Evolutionary conservation across 306 rosid genomes (phyloP).

Genomic region (Sicyos baderoa): DNA sequence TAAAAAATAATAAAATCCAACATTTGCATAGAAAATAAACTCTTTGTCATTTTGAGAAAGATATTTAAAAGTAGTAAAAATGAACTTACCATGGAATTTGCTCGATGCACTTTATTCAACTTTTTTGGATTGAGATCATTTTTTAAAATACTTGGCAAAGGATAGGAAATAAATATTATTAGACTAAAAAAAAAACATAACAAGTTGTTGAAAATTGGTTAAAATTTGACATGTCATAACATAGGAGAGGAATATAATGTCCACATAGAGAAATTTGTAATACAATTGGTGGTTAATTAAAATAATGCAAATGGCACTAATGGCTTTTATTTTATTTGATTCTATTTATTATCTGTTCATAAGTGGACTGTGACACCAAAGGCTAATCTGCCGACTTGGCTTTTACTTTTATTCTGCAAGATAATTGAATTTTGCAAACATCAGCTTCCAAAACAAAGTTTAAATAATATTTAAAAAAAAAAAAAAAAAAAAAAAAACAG

Average conservation of each 20-base stretch:
- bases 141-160: background rate
- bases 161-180: background rate
- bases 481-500: too few species aligned
- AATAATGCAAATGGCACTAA: background rate
- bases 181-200: too few species aligned
- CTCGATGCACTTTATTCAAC: too few species aligned
- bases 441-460: background rate
- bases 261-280: background rate
- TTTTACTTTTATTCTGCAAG: constrained; percentile 2
- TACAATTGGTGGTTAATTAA: background rate
- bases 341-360: background rate
- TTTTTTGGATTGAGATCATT: too few species aligned
- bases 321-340: too few species aligned
- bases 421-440: background rate
- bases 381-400: background rate
- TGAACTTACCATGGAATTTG: background rate
- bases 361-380: background rate
- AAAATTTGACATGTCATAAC: background rate
- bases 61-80: background rate
- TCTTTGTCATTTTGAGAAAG: background rate
- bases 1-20: background rate
- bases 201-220: background rate
- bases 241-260: background rate
- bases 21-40: too few species aligned
- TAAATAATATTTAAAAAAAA: background rate